Conservation (phyloP, 257 asterid species). For the Ajuga chamaepitys region DNA sequence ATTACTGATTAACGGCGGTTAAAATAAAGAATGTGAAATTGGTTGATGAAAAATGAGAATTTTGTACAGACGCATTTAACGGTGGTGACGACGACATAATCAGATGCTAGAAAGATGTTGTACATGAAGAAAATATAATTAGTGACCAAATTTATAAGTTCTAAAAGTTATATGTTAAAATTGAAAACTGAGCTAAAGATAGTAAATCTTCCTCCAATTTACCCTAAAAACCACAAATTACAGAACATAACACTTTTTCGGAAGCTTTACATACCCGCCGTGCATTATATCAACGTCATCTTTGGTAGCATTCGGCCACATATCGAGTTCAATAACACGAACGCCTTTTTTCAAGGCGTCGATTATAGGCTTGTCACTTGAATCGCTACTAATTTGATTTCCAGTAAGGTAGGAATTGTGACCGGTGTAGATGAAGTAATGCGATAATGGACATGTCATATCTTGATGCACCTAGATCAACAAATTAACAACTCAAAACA, state of each 20-base stretch:
- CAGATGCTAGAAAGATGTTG: too few relatives aligned
- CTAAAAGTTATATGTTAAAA: too few relatives aligned
- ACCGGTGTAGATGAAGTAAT: constrained; percentile 64
- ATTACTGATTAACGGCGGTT: too few relatives aligned
- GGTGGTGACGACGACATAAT: too few relatives aligned
- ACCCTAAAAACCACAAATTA: too few relatives aligned
- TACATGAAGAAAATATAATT: too few relatives aligned
- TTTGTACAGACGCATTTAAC: too few relatives aligned
- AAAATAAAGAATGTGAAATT: too few relatives aligned
- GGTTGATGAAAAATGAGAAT: too few relatives aligned
- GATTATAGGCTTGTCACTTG: constrained; percentile 61
- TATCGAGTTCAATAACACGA: constrained; percentile 68
- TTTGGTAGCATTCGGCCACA: constrained; percentile 80
- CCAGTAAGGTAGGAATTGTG: constrained; percentile 83
- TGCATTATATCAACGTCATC: constrained; percentile 67
- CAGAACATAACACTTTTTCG: too few relatives aligned
- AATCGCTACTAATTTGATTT: constrained; percentile 63
- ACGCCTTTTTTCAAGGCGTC: constrained; percentile 66
- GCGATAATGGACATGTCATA: constrained; percentile 63
- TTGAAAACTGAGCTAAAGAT: not conserved
- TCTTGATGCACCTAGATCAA: constrained; percentile 56
- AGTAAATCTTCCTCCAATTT: too few relatives aligned
- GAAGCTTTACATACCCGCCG: constrained; percentile 65
- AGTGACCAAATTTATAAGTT: too few relatives aligned
- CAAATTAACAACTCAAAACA: not conserved